Base-by-base conservation (phyloP, 768 basidiomycete genomes). In the Trametes cingulata region DNA sequence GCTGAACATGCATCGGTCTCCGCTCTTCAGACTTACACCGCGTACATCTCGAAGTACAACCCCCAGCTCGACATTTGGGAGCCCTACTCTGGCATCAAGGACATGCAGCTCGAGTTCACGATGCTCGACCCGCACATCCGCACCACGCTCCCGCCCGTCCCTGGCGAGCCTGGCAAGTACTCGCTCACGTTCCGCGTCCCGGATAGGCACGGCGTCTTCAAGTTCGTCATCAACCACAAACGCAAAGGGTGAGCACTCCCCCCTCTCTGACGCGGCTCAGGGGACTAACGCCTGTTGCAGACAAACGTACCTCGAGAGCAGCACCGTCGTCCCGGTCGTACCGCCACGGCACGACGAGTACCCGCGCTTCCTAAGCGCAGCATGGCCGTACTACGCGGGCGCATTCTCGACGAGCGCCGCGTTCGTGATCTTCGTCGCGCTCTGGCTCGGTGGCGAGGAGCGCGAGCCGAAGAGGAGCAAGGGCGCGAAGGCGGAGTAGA, bases 51-150 rank as follows among this genome's bases (percentile, higher is more conserved):
- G 14, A 79, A 83, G 46, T 91, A 82, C 70, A 78, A 89, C 66
- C 72, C 85, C 20, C 71, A 71, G 58, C 79, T 77, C 6, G 75
- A 77, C 9, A 72, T 71, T 13, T 98, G 94, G 93, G 76, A 76
- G 52, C 88, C 93, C 0, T 87, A 86, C 71, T 85, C 87, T 13
- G 83, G 80, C 33, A 72, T 93, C 51, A 72, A 76, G 12, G 97
- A 98, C 71, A 71, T 98, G 27, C 96, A 98, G 67, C 80, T 98
- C 51, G 95, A 96, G 67, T 98, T 98, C 72, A 96, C 94, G 20
- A 99, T 99, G 97, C 85, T 99, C 40, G 97, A 99, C 73, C 97
- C 97, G 1, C 95, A 97, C 73, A 77, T 98, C 60, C 92, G 97
- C 36, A 93, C 87, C 14, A 76, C 88, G 7, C 80, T 99, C 10